Base-by-base conservation (phyloP, 2,329 filamentous ascomycete genomes). In the Colletotrichum sp. region DNA sequence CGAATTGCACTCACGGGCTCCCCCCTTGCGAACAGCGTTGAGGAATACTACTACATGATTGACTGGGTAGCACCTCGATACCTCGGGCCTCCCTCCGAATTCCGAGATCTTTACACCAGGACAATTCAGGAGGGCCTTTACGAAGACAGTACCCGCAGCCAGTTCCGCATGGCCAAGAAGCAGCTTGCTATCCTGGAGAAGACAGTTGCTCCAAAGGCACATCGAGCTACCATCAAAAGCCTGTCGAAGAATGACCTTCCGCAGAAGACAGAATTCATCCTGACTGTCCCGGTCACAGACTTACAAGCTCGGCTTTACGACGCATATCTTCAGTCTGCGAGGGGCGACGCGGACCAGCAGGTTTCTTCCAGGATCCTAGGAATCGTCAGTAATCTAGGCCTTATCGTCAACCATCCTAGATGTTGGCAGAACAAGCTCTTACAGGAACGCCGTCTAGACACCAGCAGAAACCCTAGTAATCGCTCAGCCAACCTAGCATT, bases 1-100 rank as follows among this genome's bases (percentile, higher is more conserved):
- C 91, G 95, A 13, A 94, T 98, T 76, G 96, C 95, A 8, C 86
- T 98, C 75, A 98, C 95, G 1, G 96, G 95, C 1, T 96, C 95
- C 0, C 96, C 96, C 1, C 86, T 98, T 66, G 92, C 94, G 6
- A 98, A 98, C 79, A 94, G 95, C 66, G 91, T 98, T 1, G 86
- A 89, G 33, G 96, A 98, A 78, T 98, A 98, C 79, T 95, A 93
- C 79, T 86, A 92, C n/a, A 94, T 98, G 90, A 93, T 98, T 72
- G 90, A 96, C 76, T 98, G 95, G 95, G 91, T 97, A 65, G 92
- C 94, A 2, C 94, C 94, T 0, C 91, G 90, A 29, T 98, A 94
- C 80, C 87, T 98, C 4, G 95, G 95, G 1, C 87, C 90, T 5
- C 82, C 88, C 12, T 78, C 82, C 1, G 93, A 96, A 78, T 98